Percentiles rank a stretch among this genome's conserved stretches.
These are phyloP conservation scores for Paecilomyces fulvus DNA, from an alignment of 2,329 filamentous ascomycete species.

Conservation along the genomic window DNA sequence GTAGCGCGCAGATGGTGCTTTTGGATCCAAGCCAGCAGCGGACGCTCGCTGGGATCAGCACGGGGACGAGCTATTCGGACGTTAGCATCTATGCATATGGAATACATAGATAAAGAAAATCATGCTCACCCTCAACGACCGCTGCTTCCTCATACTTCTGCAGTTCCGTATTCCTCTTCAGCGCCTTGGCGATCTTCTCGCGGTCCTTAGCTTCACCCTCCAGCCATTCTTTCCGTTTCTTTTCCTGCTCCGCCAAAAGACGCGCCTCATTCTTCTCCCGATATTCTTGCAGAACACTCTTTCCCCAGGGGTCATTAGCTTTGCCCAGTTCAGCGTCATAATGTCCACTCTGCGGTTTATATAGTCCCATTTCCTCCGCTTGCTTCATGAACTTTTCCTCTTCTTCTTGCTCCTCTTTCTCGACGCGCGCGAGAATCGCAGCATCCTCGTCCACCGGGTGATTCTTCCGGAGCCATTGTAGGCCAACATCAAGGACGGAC, in stretches of 20 bases:
- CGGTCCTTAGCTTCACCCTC: constrained; percentile 39
- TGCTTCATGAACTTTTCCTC: constrained; percentile 28
- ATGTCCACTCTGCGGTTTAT: constrained; percentile 36
- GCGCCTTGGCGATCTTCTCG: constrained; percentile 22
- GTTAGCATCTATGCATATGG: neutral
- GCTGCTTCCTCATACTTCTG: constrained; percentile 27
- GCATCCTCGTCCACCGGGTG: constrained; percentile 41
- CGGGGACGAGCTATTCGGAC: constrained; percentile 26
- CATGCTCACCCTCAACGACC: constrained; percentile 25
- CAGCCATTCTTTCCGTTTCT: constrained; percentile 45
- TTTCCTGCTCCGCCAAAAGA: constrained; percentile 36
- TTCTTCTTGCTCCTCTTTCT: constrained; percentile 29
- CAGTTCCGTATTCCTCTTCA: constrained; percentile 27
- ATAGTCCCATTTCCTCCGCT: constrained; percentile 33
- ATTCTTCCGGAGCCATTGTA: constrained; percentile 34
- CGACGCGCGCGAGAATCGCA: constrained; percentile 38
- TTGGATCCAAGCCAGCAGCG: constrained; percentile 35
- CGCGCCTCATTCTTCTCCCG: constrained; percentile 32
- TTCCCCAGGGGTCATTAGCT: constrained; percentile 34
- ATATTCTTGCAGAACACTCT: constrained; percentile 33
- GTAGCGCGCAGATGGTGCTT: constrained; percentile 33
- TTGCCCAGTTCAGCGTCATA: constrained; percentile 35
- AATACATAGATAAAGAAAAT: neutral
- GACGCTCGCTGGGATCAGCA: constrained; percentile 31
- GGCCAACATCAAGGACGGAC: constrained; percentile 24